A percentile compares a stretch with the other conserved stretches of the same genome.
Conservation (phyloP, 148 eudicot species). For the Persicaria tinctoria region DNA sequence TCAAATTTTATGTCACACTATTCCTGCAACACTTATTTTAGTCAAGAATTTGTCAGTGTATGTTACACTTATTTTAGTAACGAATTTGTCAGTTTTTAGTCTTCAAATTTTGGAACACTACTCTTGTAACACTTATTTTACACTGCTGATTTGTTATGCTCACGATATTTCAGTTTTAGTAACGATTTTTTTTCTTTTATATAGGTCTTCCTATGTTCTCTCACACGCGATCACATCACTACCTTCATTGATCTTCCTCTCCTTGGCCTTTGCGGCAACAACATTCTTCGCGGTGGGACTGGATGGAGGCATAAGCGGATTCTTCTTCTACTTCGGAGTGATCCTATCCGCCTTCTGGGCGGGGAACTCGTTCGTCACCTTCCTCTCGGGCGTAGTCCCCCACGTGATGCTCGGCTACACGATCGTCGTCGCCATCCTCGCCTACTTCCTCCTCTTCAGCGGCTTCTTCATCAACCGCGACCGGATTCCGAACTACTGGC, state of each 20-base stretch:
- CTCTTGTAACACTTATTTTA: too few relatives aligned
- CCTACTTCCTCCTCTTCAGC: constrained; percentile 24
- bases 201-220: constrained; percentile 25
- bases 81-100: too few relatives aligned
- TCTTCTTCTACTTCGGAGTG: constrained; percentile 17
- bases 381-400: constrained; percentile 18
- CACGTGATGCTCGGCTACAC: constrained; percentile 19
- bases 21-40: too few relatives aligned
- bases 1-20: too few relatives aligned
- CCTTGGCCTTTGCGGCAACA: constrained; percentile 16
- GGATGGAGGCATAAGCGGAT: constrained; percentile 14
- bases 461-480: constrained; percentile 30
- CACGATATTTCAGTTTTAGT: not conserved
- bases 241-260: constrained; percentile 17
- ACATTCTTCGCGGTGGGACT: constrained; percentile 25
- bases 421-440: constrained; percentile 19
- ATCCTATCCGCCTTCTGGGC: constrained; percentile 65
- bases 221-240: constrained; percentile 18
- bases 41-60: too few relatives aligned
- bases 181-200: not conserved
- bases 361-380: constrained; percentile 24
- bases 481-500: constrained; percentile 26
- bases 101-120: too few relatives aligned
- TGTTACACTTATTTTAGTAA: too few relatives aligned
- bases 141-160: too few relatives aligned